These are phyloP conservation scores for Falciphora oryzae DNA, from an alignment of 2,329 filamentous ascomycete genomes.

Conservation along the genomic window DNA sequence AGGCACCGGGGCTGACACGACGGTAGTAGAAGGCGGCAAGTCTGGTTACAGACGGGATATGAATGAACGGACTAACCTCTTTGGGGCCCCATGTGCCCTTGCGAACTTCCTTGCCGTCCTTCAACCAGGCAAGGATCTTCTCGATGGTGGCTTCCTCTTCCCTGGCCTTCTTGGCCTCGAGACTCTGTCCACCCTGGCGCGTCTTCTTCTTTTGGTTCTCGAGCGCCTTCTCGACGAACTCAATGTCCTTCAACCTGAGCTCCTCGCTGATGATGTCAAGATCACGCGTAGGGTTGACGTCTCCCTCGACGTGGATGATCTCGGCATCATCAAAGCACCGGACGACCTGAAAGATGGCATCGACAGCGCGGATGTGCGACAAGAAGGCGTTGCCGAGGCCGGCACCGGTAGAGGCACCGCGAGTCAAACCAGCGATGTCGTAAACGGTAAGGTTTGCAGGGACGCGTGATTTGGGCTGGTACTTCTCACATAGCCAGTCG, in stretches of 20 bases:
- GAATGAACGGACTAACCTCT: slow-evolving; percentile 53
- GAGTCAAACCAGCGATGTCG: slow-evolving; percentile 94
- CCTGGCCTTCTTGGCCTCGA: slow-evolving; percentile 96
- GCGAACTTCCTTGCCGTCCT: slow-evolving; percentile 88
- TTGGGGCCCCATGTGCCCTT: slow-evolving; percentile 87
- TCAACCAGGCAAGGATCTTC: slow-evolving; percentile 76
- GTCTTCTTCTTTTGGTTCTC: slow-evolving; percentile 94
- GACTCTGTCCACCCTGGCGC: slow-evolving; percentile 82
- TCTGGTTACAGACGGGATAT: slow-evolving; percentile 6
- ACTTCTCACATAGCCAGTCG: slow-evolving; percentile 93
- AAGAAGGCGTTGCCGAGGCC: slow-evolving; percentile 97
- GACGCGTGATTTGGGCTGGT: slow-evolving; percentile 96
- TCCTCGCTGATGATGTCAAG: slow-evolving; percentile 96
- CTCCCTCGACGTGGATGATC: slow-evolving; percentile 98
- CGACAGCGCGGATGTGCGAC: slow-evolving; percentile 96
- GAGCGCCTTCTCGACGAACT: slow-evolving; percentile 93
- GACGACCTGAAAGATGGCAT: slow-evolving; percentile 96
- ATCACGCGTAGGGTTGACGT: slow-evolving; percentile 92
- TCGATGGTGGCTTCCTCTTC: slow-evolving; percentile 92
- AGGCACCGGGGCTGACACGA: slow-evolving; percentile 22
- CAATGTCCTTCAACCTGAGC: slow-evolving; percentile 94
- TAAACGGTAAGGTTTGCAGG: slow-evolving; percentile 97
- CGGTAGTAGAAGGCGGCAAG: slow-evolving; percentile 10
- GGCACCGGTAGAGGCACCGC: slow-evolving; percentile 92
- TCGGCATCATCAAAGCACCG: slow-evolving; percentile 98